phyloP scores from a whole-genome alignment of 2,329 filamentous ascomycete species.

The Penicillium glabrum region DNA sequence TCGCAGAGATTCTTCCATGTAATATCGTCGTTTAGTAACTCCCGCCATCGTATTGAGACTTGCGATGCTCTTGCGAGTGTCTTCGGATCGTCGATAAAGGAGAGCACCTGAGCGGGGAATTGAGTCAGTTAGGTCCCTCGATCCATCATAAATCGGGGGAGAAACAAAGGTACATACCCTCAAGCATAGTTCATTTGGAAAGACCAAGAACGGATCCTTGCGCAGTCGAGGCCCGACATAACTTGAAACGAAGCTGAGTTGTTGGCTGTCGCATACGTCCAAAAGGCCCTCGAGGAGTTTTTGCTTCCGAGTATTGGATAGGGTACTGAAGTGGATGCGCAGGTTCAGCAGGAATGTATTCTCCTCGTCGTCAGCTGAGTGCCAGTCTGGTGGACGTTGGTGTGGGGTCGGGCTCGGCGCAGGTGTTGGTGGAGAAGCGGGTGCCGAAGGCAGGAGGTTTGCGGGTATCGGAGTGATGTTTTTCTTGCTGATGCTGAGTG shows the following conservation, averaged over 20 bases:
- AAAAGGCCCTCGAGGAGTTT: conserved; percentile 82
- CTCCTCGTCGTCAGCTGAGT: conserved; percentile 61
- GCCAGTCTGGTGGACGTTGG: conserved; percentile 56
- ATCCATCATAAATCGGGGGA: neutral
- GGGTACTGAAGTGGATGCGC: conserved; percentile 74
- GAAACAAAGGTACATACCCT: conserved; percentile 55
- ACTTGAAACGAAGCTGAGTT: conserved; percentile 92
- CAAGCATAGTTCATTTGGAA: conserved; percentile 91
- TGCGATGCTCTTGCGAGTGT: conserved; percentile 91
- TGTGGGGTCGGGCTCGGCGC: conserved; percentile 66
- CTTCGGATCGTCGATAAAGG: conserved; percentile 95
- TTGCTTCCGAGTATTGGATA: conserved; percentile 73
- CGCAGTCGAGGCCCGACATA: conserved; percentile 93
- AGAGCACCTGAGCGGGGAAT: conserved; percentile 67
- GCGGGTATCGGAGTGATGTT: conserved; percentile 55
- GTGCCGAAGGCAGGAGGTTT: conserved; percentile 63
- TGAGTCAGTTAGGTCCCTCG: neutral
- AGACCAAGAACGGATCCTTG: conserved; percentile 89
- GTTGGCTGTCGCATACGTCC: conserved; percentile 91
- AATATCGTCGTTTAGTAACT: conserved; percentile 91
- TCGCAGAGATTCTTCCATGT: conserved; percentile 98
- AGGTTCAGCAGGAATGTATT: conserved; percentile 79
- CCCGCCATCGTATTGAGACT: conserved; percentile 92
- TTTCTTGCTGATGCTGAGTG: conserved; percentile 30
- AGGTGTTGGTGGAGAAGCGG: conserved; percentile 66